Conservation (phyloP, 2,329 filamentous ascomycete genomes). For the Fusarium euwallaceae region DNA sequence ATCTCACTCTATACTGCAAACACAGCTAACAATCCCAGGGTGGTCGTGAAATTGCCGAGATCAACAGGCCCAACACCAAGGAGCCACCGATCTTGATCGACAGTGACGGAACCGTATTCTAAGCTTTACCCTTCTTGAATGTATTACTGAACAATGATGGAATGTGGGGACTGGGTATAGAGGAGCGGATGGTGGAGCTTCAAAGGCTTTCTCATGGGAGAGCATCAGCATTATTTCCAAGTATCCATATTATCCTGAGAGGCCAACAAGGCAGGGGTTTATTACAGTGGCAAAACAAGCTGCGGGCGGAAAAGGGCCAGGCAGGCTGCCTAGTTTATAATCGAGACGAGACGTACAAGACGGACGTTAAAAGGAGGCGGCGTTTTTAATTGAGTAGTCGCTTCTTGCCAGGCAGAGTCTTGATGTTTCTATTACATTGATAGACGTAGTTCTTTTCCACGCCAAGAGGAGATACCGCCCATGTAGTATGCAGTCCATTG, state of each 20-base stretch:
- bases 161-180: constrained; percentile 36
- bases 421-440: constrained; percentile 32
- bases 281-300: constrained; percentile 28
- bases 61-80: constrained; percentile 95
- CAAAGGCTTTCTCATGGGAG: constrained; percentile 21
- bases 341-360: constrained; percentile 39
- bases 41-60: constrained; percentile 94
- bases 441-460: constrained; percentile 27
- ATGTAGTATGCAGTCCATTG: not conserved
- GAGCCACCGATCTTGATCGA: constrained; percentile 96
- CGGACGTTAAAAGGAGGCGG: constrained; percentile 32
- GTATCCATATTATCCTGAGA: constrained; percentile 33
- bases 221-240: constrained; percentile 40
- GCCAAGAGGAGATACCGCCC: constrained; percentile 11
- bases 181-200: constrained; percentile 25
- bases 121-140: constrained; percentile 47
- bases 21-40: constrained; percentile 66
- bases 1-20: not conserved
- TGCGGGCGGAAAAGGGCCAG: constrained; percentile 37
- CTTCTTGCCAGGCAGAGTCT: not conserved
- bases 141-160: constrained; percentile 41
- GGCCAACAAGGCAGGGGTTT: constrained; percentile 23
- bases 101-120: constrained; percentile 97
- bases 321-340: constrained; percentile 42
- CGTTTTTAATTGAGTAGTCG: constrained; percentile 12